Base-by-base conservation (phyloP, 2,329 filamentous ascomycete species). In the Juglanconis oblonga region DNA sequence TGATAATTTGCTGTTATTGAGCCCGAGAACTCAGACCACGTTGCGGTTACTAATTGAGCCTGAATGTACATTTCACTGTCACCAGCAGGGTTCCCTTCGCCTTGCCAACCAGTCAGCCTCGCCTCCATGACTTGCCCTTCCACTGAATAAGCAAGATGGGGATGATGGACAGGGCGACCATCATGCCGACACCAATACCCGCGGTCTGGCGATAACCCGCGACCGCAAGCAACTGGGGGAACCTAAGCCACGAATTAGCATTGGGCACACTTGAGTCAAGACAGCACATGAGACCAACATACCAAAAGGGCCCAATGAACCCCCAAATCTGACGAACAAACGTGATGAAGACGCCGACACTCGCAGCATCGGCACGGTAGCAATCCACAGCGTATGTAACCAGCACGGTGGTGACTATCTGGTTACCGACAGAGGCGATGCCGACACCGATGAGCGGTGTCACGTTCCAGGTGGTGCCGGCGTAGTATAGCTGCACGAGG, bases 341-440 rank as follows among this genome's bases (percentile, higher is more conserved):
- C 3, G 78, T 85, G 63, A 87, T 77, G 63, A 86, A 86, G 0
- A 85, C 82, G 2, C 83, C 84, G 17, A 87, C 76, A 56, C 79
- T 78, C 1, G 79, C 79, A 0, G 82, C 76, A 45, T 83, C 76
- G 33, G 81, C 74, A 2, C 73, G 76, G 62, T 84, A 79, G 65
- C 81, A 83, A 64, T 87, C 85, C 1, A 87, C 79, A 0, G 83
- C 79, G 67, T 86, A 87, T 0, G 85, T 86, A 31, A 85, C 80
- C 48, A 85, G 67, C 2, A 86, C 80, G 0, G 85, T 87, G 0
- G 84, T 87, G 14, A 86, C 76, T 47, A 87, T 79, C 68, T 87
- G 84, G 61, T 85, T 86, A 33, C 55, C 55, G 5, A 77, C 79
- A 0, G 77, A 79, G 0, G 74, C 76, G 62, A 82, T 78, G 2